Conservation (phyloP, 2,329 filamentous ascomycete genomes). For the Colletotrichum sansevieriae region DNA sequence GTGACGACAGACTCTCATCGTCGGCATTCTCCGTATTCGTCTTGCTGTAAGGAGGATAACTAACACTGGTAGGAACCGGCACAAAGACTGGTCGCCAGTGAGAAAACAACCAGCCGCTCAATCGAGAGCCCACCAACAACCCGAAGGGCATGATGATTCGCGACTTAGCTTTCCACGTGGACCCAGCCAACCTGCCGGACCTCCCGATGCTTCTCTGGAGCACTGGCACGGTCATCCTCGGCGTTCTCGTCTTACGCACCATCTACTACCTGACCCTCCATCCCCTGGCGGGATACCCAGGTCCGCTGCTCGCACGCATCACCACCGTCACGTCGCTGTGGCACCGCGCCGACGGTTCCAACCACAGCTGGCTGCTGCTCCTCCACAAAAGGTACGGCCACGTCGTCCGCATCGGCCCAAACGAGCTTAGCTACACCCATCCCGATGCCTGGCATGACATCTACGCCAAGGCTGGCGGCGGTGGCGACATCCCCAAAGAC, state of each 20-base stretch:
- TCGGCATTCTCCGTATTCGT: constrained; percentile 1
- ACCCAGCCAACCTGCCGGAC: not conserved
- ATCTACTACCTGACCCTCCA: constrained; percentile 37
- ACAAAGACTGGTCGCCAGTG: not conserved
- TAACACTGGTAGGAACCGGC: constrained; percentile 1
- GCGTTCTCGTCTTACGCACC: constrained; percentile 26
- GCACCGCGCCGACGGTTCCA: constrained; percentile 37
- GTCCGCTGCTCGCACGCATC: constrained; percentile 31
- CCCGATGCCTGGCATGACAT: constrained; percentile 42
- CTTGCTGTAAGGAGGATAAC: not conserved
- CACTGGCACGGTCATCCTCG: constrained; percentile 17
- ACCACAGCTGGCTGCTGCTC: constrained; percentile 34
- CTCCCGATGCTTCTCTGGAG: constrained; percentile 11
- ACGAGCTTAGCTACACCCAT: constrained; percentile 42
- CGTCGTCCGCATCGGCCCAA: constrained; percentile 40
- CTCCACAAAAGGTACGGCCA: constrained; percentile 45
- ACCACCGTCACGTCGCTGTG: constrained; percentile 29
- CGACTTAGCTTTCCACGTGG: constrained; percentile 3
- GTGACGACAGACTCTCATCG: not conserved
- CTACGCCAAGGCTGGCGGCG: constrained; percentile 37
- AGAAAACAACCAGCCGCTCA: constrained; percentile 1
- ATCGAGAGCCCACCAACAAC: constrained; percentile 4
- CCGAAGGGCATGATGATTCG: constrained; percentile 8
- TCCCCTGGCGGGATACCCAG: constrained; percentile 36
- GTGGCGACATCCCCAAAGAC: constrained; percentile 44